phyloP scores from a whole-genome alignment of 495 filamentous ascomycete genomes.

The Chaetomidium leptoderma region DNA sequence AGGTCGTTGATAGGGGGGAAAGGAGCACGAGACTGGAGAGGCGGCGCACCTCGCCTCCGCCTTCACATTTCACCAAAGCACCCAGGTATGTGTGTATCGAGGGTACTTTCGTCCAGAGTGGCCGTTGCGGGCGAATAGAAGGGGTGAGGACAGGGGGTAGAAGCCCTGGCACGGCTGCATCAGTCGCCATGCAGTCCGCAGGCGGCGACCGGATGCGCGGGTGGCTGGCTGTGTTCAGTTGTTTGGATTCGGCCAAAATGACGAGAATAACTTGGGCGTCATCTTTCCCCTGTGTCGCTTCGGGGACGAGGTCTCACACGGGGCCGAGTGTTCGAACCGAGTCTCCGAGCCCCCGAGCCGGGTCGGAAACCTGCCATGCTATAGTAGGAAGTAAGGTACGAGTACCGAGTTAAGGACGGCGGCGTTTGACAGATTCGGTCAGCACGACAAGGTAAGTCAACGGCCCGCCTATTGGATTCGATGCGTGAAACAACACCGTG shows the following conservation, averaged over 20 bases:
- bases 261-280: too few relatives aligned
- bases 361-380: too few relatives aligned
- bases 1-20: constrained; percentile 3
- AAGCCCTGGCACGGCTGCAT: background rate
- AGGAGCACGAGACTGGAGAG: background rate
- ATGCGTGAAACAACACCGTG: too few relatives aligned
- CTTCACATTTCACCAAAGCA: background rate
- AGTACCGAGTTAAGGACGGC: too few relatives aligned
- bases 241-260: too few relatives aligned
- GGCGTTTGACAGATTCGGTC: too few relatives aligned
- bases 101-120: background rate
- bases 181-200: background rate
- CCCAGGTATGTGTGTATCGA: background rate
- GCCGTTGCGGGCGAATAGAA: background rate
- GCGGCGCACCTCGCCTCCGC: background rate
- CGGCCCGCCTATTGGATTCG: too few relatives aligned
- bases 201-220: background rate
- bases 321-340: constrained; percentile 5
- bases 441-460: too few relatives aligned
- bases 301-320: background rate
- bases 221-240: background rate
- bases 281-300: background rate
- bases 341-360: background rate
- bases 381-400: background rate
- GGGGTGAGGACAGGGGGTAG: background rate